phyloP scores from a whole-genome alignment of 768 basidiomycete species.

The Cystobasidium onofrii region DNA sequence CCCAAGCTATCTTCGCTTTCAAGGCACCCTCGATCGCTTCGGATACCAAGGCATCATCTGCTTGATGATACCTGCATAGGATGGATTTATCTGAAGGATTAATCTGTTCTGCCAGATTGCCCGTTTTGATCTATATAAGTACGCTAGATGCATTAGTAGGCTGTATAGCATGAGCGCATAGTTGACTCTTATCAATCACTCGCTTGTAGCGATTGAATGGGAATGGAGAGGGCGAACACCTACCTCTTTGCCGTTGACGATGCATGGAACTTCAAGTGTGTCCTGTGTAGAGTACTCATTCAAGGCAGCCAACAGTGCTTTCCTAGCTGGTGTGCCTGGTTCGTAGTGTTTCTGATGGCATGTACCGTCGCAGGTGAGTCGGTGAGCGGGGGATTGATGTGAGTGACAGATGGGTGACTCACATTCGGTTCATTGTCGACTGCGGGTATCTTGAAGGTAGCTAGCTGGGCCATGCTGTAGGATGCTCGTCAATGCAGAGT shows the following conservation, averaged over 20 bases:
- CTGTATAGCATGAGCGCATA: no score
- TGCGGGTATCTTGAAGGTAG: constrained; percentile 30
- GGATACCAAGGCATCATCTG: constrained; percentile 48
- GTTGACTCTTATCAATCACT: no score
- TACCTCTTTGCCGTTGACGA: constrained; percentile 81
- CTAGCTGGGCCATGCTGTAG: constrained; percentile 23
- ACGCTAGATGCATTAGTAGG: not conserved
- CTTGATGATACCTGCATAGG: constrained; percentile 31
- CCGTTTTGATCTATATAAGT: constrained; percentile 62
- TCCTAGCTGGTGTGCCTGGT: constrained; percentile 68
- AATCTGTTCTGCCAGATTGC: constrained; percentile 62
- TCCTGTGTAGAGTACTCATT: constrained; percentile 69
- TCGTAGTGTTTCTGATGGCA: constrained; percentile 56
- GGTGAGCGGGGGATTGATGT: no score
- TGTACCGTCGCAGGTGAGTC: no score
- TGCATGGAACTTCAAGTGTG: constrained; percentile 86
- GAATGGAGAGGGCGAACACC: constrained; percentile 39
- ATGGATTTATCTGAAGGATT: constrained; percentile 30
- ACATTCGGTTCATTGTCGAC: constrained; percentile 83
- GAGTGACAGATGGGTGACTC: no score
- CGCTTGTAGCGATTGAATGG: no score
- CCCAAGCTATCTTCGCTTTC: constrained; percentile 79
- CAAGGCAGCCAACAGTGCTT: constrained; percentile 62
- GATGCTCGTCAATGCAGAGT: not conserved
- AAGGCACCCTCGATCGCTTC: constrained; percentile 80